Percentiles rank a stretch among this genome's conserved stretches.
Evolutionary conservation across 2,329 filamentous ascomycete genomes (phyloP).

Genomic region (Alternaria burnsii): DNA sequence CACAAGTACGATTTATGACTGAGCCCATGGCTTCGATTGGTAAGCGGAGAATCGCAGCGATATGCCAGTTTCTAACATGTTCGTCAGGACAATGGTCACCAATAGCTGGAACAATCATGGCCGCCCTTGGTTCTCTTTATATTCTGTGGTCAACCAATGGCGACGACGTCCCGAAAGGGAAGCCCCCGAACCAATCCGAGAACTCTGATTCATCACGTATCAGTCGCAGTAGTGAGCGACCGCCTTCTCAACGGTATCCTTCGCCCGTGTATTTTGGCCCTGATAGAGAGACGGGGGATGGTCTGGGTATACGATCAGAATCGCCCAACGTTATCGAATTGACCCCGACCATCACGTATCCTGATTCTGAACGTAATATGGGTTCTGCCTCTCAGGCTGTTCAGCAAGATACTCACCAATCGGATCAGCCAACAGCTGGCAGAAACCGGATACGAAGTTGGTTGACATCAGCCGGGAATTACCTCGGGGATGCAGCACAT

Average conservation of each 20-base stretch:
- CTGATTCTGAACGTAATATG: conserved; percentile 10
- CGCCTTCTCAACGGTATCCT: conserved; percentile 7
- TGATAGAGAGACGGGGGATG: background rate
- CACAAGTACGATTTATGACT: conserved; percentile 64
- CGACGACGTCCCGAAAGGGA: conserved; percentile 32
- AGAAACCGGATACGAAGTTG: conserved; percentile 43
- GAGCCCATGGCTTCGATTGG: conserved; percentile 70
- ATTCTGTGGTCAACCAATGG: conserved; percentile 54
- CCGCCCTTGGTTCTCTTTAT: conserved; percentile 67
- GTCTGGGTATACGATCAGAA: conserved; percentile 23
- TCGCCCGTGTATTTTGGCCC: conserved; percentile 6
- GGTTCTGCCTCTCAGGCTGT: conserved; percentile 2
- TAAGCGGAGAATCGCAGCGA: background rate
- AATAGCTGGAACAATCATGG: conserved; percentile 66
- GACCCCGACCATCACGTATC: conserved; percentile 28
- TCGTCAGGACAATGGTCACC: conserved; percentile 63
- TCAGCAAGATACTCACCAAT: background rate
- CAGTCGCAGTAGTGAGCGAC: conserved; percentile 34
- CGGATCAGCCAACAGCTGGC: conserved; percentile 24
- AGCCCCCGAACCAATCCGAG: conserved; percentile 4
- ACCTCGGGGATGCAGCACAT: conserved; percentile 59
- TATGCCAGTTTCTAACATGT: background rate
- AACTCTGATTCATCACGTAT: conserved; percentile 16
- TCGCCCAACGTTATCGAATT: conserved; percentile 23
- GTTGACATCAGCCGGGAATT: conserved; percentile 56